Conservation (phyloP, 2,329 filamentous ascomycete species). For the Aspergillus udagawae region DNA sequence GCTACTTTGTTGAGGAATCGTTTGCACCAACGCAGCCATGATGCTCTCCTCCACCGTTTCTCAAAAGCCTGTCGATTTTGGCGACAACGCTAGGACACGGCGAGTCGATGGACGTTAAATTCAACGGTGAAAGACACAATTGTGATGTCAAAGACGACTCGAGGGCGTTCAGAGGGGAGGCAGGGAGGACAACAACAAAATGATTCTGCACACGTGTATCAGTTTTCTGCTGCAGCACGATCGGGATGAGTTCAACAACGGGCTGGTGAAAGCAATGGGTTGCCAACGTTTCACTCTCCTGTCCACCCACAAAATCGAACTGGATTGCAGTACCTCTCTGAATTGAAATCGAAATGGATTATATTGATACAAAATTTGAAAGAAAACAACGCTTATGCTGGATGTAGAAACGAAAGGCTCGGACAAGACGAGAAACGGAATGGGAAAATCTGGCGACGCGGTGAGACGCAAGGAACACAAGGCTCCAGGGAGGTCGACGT, state of each 20-base stretch:
- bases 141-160: slow-evolving; percentile 16
- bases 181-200: slow-evolving; percentile 16
- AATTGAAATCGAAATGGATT: slow-evolving; percentile 22
- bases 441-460: slow-evolving; percentile 24
- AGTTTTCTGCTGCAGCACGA: slow-evolving; percentile 23
- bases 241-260: slow-evolving; percentile 10
- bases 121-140: slow-evolving; percentile 3
- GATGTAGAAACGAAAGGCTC: slow-evolving; percentile 23
- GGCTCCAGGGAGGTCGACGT: slow-evolving; percentile 22
- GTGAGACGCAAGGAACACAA: slow-evolving; percentile 24
- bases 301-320: background rate
- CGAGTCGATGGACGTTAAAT: slow-evolving; percentile 6
- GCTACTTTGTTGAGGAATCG: slow-evolving; percentile 70
- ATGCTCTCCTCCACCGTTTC: slow-evolving; percentile 38
- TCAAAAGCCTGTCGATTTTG: slow-evolving; percentile 11
- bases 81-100: slow-evolving; percentile 12
- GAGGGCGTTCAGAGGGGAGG: slow-evolving; percentile 13
- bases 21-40: slow-evolving; percentile 84
- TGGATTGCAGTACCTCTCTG: slow-evolving; percentile 26
- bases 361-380: slow-evolving; percentile 32
- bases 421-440: slow-evolving; percentile 22
- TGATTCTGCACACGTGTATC: slow-evolving; percentile 17
- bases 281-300: background rate
- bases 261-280: slow-evolving; percentile 1
- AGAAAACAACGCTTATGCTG: slow-evolving; percentile 15